Evolutionary conservation across 1,284 basidiomycete species (phyloP), one percentile per base, ranked within the genome.

Genomic region (Puccinia triticina): DNA sequence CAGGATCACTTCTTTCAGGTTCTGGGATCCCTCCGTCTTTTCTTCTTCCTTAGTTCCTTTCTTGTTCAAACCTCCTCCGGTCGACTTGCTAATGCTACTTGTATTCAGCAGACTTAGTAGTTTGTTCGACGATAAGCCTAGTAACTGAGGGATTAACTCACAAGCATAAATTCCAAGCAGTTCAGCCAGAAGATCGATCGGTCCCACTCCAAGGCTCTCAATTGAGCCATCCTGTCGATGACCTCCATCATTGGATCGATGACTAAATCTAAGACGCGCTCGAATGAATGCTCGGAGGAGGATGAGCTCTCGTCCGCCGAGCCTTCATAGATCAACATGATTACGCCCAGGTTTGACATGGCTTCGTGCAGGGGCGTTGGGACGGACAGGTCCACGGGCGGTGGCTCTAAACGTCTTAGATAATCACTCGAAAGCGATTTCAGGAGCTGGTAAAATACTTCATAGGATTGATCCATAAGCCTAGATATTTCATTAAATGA

Each of bases 251-350:
- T 72, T 12, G 81, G 74, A 46, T 67, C 81, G n/a, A 77, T 50
- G 46, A 66, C 71, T 29, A 71, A 57, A 18, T 78, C 73, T n/a
- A 78, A 66, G 14, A 76, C 81, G 76, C 50, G 29, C 34, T 73
- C 69, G 57, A 80, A 73, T 21, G 69, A 83, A 8, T 75, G 55
- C 12, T 71, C 83, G 26, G 88, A 87, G 84, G 91, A 90, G 11
- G 66, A 43, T 10, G 34, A 2, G 57, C 90, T 89, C 73, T 88
- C 88, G 48, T 93, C 88, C 46, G 95, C 89, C 0, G 93, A 94
- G 0, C 93, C 92, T 71, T 93, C 91, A 86, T 96, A 95, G 11
- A 97, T 94, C 0, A 90, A 87, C 90, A 96, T 93, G 84, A 97
- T 92, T 86, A 97, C 94, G 34, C 93, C 91, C 7, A 97, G 89